Evolutionary conservation across 495 filamentous ascomycete genomes (phyloP), one percentile per base, ranked within the genome.

Genomic region (Lepidopterella palustris): DNA sequence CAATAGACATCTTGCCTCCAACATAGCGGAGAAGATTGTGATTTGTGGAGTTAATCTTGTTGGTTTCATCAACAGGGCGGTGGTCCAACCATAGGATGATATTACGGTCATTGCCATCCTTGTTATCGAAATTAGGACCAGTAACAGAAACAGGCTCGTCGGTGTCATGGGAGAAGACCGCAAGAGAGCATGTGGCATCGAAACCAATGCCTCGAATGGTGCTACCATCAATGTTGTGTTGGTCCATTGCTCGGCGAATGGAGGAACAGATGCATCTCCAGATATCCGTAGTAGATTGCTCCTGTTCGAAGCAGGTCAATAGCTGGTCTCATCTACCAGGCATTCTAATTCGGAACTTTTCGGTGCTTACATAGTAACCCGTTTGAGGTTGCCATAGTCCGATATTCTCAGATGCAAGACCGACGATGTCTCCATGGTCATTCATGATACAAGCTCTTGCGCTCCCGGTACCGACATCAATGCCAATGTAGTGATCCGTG

Each of bases 231-330:
- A 96, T 84, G 66, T 84, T 85, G 55, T 93, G 86, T 69, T 92
- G 83, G 67, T 79, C 80, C 64, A 97, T 77, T 28, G 88, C 88
- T 31, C 83, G 80, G 58, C 88, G 84, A 28, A 95, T 88, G 35
- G 88, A 91, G 53, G 77, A 73, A 70, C 90, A 93, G 70, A 98
- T 93, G 70, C 88, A 87, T 50, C 82, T 79, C 93, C 93, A 98
- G 64, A 97, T 97, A 73, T 98, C 90, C 51, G 81, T 87, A 0
- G 93, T 98, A 18, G 92, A 97, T 92, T 98, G 93, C 78, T 98
- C 93, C 90, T 95, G 35, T 10, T 42, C 10, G 35, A 42, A 42
- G 35, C 35, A 42, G 13, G 13, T 15, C 18, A 11, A 42, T 42
- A 3, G 10, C 35, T 42, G 35, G 13, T 2, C 13, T 42, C 18